These are phyloP conservation scores for Usnea hakonensis DNA, from an alignment of 495 filamentous ascomycete species.

Conservation along the genomic window DNA sequence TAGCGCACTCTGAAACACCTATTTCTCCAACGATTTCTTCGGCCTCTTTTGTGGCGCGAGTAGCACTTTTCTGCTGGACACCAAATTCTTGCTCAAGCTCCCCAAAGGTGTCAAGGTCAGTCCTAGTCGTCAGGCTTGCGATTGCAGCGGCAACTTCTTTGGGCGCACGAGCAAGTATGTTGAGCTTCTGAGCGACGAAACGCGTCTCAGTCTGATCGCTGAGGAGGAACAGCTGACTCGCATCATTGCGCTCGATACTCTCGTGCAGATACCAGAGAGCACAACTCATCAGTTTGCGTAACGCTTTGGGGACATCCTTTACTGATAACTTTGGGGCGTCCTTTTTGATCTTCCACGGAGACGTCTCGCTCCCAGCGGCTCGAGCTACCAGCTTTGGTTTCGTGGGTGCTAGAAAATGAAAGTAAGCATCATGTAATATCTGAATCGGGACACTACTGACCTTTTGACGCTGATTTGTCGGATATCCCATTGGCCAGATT, in stretches of 20 bases:
- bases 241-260: constrained; percentile 20
- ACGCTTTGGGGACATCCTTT: constrained; percentile 18
- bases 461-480: constrained; percentile 13
- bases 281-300: constrained; percentile 22
- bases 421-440: not conserved
- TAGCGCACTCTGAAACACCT: not conserved
- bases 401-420: constrained; percentile 12
- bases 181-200: constrained; percentile 20
- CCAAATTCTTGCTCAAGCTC: constrained; percentile 21
- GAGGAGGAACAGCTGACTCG: constrained; percentile 18
- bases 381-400: constrained; percentile 24
- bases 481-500: constrained; percentile 12
- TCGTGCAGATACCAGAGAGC: constrained; percentile 24
- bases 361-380: constrained; percentile 11
- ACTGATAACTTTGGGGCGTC: constrained; percentile 21
- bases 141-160: constrained; percentile 3
- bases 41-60: not conserved
- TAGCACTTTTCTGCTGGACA: not conserved
- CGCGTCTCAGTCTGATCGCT: constrained; percentile 13
- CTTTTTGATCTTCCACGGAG: constrained; percentile 24
- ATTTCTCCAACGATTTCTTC: not conserved
- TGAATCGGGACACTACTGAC: constrained; percentile 5
- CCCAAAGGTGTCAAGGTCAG: constrained; percentile 9
- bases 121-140: not conserved
- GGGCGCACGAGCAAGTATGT: constrained; percentile 9